phyloP scores from a whole-genome alignment of 108 stramenopile species.

The Skeletonema costatum region DNA sequence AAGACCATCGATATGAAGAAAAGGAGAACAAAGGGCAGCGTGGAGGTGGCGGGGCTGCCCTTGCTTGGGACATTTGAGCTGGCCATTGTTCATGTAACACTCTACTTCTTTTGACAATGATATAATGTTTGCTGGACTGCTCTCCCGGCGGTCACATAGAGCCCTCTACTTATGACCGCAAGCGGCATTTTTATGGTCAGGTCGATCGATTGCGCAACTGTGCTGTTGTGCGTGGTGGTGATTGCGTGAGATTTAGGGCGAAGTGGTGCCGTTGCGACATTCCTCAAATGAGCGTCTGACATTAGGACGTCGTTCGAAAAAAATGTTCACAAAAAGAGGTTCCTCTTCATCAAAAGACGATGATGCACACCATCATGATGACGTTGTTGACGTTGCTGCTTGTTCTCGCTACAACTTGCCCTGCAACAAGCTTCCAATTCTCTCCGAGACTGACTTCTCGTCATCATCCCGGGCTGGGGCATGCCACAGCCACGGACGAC shows the following conservation, averaged over 20 bases:
- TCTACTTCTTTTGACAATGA: neutral
- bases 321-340: neutral
- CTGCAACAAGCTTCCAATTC: neutral
- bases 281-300: no score
- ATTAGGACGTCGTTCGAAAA: neutral
- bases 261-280: no score
- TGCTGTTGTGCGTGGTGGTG: no score
- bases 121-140: no score
- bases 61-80: neutral
- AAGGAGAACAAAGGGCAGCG: conserved; percentile 32
- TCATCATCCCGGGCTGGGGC: neutral
- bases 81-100: neutral
- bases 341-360: no score
- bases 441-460: neutral
- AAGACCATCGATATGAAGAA: conserved; percentile 67
- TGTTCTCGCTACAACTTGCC: neutral
- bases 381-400: neutral
- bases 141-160: no score
- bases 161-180: no score
- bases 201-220: no score
- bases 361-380: neutral
- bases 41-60: conserved; percentile 2
- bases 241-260: no score
- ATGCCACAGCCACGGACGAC: neutral
- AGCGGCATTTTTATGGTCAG: no score